Evolutionary conservation across 306 rosid genomes (phyloP).

Genomic region (Acmispon strigosus): DNA sequence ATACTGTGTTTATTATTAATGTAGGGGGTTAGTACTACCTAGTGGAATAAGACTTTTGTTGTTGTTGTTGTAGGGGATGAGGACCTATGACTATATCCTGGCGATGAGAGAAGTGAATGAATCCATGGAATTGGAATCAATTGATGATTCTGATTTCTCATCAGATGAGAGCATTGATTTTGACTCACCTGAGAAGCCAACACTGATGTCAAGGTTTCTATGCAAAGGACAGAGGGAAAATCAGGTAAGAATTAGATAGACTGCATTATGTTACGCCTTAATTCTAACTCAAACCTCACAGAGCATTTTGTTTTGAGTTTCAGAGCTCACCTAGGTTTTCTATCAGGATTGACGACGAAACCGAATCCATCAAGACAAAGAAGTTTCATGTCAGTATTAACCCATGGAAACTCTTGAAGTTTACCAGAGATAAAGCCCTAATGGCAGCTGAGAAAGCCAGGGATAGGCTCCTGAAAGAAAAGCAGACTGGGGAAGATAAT

Average conservation of each 20-base stretch:
- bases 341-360: constrained; percentile 66
- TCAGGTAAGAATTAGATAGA: constrained; percentile 39
- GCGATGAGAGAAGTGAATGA: constrained; percentile 87
- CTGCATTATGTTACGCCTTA: neutral
- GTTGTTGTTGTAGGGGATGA: constrained; percentile 59
- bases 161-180: constrained; percentile 75
- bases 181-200: constrained; percentile 79
- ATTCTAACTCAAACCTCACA: constrained; percentile 2
- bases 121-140: constrained; percentile 53
- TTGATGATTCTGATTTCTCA: constrained; percentile 67
- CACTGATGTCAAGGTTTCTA: constrained; percentile 55
- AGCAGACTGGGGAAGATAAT: constrained; percentile 34
- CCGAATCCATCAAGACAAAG: constrained; percentile 48
- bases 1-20: neutral
- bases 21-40: constrained; percentile 89
- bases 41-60: too few relatives aligned
- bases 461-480: constrained; percentile 54
- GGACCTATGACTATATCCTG: constrained; percentile 89
- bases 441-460: constrained; percentile 82
- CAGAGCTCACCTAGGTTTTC: constrained; percentile 67
- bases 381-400: constrained; percentile 67
- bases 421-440: constrained; percentile 79
- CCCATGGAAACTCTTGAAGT: constrained; percentile 78
- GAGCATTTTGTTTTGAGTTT: constrained; percentile 22
- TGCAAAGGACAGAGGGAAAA: constrained; percentile 43